A percentile compares a stretch with the other conserved stretches of the same genome.
Conservation (phyloP, 495 filamentous ascomycete species). For the Penicillium nucicola region DNA sequence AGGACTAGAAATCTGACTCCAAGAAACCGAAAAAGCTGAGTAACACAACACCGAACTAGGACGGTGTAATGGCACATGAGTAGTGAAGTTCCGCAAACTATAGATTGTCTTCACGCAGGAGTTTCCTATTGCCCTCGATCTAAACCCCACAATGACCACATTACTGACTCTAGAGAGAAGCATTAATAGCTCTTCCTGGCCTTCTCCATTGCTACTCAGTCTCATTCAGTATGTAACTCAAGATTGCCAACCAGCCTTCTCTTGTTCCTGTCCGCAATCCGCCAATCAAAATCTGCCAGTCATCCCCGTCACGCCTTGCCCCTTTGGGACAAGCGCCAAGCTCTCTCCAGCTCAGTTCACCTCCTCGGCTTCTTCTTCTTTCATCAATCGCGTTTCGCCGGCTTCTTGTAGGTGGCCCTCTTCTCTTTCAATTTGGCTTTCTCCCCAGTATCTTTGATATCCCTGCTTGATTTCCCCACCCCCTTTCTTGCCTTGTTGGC, state of each 20-base stretch:
- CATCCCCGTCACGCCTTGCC: constrained; percentile 7
- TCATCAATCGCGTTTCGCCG: constrained; percentile 24
- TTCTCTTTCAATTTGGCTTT: constrained; percentile 22
- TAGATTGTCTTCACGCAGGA: too few relatives aligned
- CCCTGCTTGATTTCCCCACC: constrained; percentile 22
- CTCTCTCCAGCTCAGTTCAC: constrained; percentile 22
- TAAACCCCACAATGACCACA: too few relatives aligned
- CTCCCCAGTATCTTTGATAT: constrained; percentile 17
- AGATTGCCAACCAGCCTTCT: constrained; percentile 6
- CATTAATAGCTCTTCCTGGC: too few relatives aligned
- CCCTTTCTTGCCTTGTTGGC: constrained; percentile 18
- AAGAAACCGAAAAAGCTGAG: too few relatives aligned
- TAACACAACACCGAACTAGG: too few relatives aligned
- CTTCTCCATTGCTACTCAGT: too few relatives aligned
- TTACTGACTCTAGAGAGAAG: too few relatives aligned
- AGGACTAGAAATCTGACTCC: too few relatives aligned
- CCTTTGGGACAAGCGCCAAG: constrained; percentile 18
- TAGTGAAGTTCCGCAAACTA: too few relatives aligned
- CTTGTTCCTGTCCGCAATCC: background rate
- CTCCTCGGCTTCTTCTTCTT: constrained; percentile 13
- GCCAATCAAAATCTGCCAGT: background rate
- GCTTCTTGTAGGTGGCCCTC: constrained; percentile 50
- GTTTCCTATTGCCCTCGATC: too few relatives aligned
- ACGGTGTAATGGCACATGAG: too few relatives aligned
- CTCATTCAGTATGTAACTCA: background rate